These are phyloP conservation scores for Cyberlindnera samutprakarnensis DNA, from an alignment of 805 yeast genomes.

Conservation along the genomic window DNA sequence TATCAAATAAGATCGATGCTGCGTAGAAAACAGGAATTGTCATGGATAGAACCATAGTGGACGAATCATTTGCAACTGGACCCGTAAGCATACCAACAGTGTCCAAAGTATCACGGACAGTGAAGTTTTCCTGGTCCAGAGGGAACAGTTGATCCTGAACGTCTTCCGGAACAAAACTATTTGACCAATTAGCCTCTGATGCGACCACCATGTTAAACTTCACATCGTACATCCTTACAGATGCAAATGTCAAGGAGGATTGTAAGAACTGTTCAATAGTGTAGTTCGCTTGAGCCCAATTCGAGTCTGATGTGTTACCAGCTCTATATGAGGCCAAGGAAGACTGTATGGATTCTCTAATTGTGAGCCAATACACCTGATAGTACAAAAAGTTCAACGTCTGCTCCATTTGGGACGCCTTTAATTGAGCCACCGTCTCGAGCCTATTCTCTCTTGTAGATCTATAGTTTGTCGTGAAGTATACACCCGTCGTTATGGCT, in stretches of 20 bases:
- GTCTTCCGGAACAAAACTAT: slow-evolving; percentile 24
- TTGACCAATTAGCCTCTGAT: slow-evolving; percentile 34
- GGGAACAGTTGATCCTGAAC: slow-evolving; percentile 39
- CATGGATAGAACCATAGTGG: slow-evolving; percentile 55
- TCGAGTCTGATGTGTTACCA: slow-evolving; percentile 53
- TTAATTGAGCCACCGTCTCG: slow-evolving; percentile 71
- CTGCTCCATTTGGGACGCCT: slow-evolving; percentile 73
- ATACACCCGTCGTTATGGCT: slow-evolving; percentile 70
- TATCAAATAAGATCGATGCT: slow-evolving; percentile 54
- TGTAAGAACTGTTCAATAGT: slow-evolving; percentile 55
- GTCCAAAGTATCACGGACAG: slow-evolving; percentile 37
- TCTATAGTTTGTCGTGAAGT: slow-evolving; percentile 57
- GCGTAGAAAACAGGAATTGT: slow-evolving; percentile 72
- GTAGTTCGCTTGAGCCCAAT: slow-evolving; percentile 38
- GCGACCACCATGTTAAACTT: slow-evolving; percentile 39
- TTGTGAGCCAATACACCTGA: slow-evolving; percentile 59
- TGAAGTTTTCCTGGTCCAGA: slow-evolving; percentile 32
- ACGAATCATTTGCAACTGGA: slow-evolving; percentile 42
- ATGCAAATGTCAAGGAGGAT: slow-evolving; percentile 54
- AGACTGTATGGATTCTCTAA: slow-evolving; percentile 50
- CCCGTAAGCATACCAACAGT: slow-evolving; percentile 53
- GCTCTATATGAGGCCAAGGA: slow-evolving; percentile 60
- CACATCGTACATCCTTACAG: slow-evolving; percentile 62
- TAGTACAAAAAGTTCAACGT: slow-evolving; percentile 54
- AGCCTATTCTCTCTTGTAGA: slow-evolving; percentile 62